These are phyloP conservation scores for Coniosporium apollinis DNA, from an alignment of 495 filamentous ascomycete species.

Conservation along the genomic window DNA sequence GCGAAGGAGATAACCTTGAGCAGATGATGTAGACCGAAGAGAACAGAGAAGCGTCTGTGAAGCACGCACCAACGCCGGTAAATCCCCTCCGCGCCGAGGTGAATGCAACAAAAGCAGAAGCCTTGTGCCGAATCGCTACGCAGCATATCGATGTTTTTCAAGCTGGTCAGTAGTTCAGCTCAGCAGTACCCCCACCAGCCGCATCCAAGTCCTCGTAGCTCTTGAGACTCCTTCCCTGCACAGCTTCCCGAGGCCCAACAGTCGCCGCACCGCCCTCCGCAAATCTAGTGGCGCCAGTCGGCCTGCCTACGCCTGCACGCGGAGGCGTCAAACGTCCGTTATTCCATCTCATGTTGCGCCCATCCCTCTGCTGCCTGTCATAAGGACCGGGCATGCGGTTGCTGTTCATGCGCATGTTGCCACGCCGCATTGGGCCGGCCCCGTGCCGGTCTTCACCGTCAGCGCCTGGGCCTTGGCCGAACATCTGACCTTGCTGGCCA, in stretches of 20 bases:
- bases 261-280: constrained; percentile 44
- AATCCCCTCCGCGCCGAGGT: too few relatives aligned
- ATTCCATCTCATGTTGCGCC: constrained; percentile 21
- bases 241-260: constrained; percentile 67
- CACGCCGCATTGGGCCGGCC: constrained; percentile 42
- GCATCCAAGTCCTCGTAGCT: constrained; percentile 97
- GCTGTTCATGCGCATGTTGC: constrained; percentile 30
- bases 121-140: too few relatives aligned
- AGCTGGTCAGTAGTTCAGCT: constrained; percentile 55
- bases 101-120: too few relatives aligned
- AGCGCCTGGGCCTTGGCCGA: constrained; percentile 22
- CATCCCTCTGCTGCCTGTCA: constrained; percentile 31
- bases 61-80: too few relatives aligned
- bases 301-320: constrained; percentile 17
- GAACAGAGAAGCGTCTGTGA: too few relatives aligned
- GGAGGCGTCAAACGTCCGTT: constrained; percentile 25
- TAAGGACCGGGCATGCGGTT: constrained; percentile 37
- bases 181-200: constrained; percentile 35
- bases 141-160: too few relatives aligned
- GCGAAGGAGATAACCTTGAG: too few relatives aligned
- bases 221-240: constrained; percentile 78
- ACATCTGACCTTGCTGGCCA: constrained; percentile 27
- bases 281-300: constrained; percentile 21
- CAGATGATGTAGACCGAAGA: too few relatives aligned
- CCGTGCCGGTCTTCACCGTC: constrained; percentile 29